These are phyloP conservation scores for Arxiozyma telluris DNA, from an alignment of 1,139 yeast species.

Conservation along the genomic window DNA sequence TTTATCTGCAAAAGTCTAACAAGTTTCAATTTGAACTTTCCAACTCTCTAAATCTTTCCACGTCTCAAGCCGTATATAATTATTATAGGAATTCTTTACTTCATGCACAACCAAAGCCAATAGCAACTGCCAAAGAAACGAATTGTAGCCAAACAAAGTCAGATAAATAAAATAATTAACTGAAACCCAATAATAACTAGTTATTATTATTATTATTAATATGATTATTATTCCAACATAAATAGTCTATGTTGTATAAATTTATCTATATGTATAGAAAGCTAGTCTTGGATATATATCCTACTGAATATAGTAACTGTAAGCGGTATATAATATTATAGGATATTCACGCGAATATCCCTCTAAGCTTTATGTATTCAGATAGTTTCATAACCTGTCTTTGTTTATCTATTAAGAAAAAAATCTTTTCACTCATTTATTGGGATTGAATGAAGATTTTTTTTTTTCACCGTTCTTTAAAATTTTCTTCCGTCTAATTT, in stretches of 20 bases:
- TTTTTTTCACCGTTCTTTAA: background rate
- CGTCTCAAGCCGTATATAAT: background rate
- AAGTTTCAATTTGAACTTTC: too few relatives aligned
- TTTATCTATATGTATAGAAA: background rate
- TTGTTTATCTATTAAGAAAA: background rate
- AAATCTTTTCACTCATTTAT: background rate
- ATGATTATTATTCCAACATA: constrained; percentile 1
- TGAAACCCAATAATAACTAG: background rate
- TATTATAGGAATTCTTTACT: background rate
- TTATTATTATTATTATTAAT: too few relatives aligned
- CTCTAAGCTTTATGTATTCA: background rate
- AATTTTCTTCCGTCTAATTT: too few relatives aligned
- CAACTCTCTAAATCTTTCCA: background rate
- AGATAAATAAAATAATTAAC: too few relatives aligned
- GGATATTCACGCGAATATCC: background rate
- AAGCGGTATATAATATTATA: background rate
- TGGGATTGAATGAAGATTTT: background rate
- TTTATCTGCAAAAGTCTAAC: background rate
- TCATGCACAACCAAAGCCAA: background rate
- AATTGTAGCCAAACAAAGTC: background rate
- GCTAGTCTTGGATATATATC: background rate
- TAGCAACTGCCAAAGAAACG: too few relatives aligned
- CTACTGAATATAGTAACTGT: background rate
- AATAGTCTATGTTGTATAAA: background rate
- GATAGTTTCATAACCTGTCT: background rate